Percentiles rank a stretch among this genome's conserved stretches.
Evolutionary conservation across 140 eudicot species (phyloP).

Genomic region (Senecio squalidus): DNA sequence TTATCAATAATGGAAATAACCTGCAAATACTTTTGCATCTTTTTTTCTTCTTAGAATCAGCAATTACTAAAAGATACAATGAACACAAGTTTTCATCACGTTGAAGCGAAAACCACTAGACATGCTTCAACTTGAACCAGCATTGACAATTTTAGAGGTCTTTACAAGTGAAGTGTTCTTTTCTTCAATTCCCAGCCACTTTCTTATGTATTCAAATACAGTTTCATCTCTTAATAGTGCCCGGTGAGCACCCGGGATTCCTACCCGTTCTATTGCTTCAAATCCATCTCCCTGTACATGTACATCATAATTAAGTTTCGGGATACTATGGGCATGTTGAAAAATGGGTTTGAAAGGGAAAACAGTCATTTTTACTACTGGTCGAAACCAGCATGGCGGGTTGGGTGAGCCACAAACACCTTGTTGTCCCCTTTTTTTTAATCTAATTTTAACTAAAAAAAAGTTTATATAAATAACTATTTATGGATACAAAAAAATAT

Average conservation of each 20-base stretch:
- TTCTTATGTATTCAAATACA: conserved; percentile 45
- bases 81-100: not conserved
- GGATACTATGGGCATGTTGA: not conserved
- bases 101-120: not conserved
- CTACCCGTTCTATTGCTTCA: conserved; percentile 68
- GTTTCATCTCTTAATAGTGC: conserved; percentile 43
- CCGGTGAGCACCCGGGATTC: conserved; percentile 54
- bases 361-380: not conserved
- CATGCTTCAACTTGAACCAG: conserved; percentile 12
- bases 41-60: not conserved
- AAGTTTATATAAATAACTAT: not conserved
- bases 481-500: not conserved
- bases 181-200: conserved; percentile 56
- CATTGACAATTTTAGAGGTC: conserved; percentile 46
- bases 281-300: conserved; percentile 73
- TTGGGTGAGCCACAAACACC: not conserved
- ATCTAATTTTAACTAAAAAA: not conserved
- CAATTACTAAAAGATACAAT: conserved; percentile 12
- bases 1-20: not conserved
- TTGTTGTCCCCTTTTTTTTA: not conserved
- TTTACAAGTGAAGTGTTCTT: conserved; percentile 7
- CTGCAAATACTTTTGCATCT: not conserved
- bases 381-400: not conserved
- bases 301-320: not conserved
- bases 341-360: not conserved